Evolutionary conservation across 2,329 filamentous ascomycete genomes (phyloP).

Genomic region (Colletotrichum aenigma): DNA sequence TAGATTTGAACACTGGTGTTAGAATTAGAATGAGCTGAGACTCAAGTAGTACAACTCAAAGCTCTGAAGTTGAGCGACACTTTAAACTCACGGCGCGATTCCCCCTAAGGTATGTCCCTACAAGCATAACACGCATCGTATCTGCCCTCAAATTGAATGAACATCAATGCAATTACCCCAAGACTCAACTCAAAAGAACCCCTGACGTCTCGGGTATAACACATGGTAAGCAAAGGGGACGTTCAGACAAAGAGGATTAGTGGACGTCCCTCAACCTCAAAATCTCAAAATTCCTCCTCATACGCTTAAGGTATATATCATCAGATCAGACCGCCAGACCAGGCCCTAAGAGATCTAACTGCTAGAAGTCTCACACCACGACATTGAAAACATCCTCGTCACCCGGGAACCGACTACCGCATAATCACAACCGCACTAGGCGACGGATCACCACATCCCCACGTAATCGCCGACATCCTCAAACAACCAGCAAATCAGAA

Average conservation of each 20-base stretch:
- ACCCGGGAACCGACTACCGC: not conserved
- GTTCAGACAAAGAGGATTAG: too few species aligned
- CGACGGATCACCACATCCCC: not conserved
- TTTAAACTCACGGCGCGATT: rapidly evolving
- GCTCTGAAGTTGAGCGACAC: rapidly evolving
- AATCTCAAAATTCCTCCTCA: not conserved
- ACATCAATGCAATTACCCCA: not conserved
- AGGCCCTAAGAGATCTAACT: not conserved
- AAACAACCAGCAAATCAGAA: not conserved
- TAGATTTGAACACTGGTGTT: rapidly evolving
- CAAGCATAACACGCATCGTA: too few species aligned
- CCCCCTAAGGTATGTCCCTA: too few species aligned
- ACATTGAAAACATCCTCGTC: not conserved
- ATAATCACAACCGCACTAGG: not conserved
- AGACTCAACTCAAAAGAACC: too few species aligned
- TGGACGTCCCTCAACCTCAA: not conserved
- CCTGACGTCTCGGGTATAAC: too few species aligned
- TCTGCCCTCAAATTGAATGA: not conserved
- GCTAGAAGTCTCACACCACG: not conserved
- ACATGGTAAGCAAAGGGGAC: too few species aligned
- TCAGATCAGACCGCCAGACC: rapidly evolving
- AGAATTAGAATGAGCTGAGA: not conserved
- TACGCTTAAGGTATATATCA: rapidly evolving
- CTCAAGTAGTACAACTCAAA: not conserved
- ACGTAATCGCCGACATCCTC: not conserved